Conservation (phyloP, 306 rosid species). For the Glycine soja region DNA sequence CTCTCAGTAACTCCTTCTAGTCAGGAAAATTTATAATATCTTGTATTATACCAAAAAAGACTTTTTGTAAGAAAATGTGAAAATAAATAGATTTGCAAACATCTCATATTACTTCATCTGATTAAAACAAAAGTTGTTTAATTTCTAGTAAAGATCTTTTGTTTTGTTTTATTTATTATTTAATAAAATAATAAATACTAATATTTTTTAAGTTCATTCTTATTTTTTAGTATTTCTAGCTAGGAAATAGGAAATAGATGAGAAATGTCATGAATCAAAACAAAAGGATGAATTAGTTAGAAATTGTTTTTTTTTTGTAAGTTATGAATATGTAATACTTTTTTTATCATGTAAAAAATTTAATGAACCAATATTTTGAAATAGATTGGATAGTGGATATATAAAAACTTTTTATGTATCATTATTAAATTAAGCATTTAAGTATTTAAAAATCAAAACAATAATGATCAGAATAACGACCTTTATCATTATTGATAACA, state of each 20-base stretch:
- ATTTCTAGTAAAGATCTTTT: background rate
- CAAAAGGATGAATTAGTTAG: background rate
- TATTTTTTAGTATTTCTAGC: background rate
- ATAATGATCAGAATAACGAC: background rate
- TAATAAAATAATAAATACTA: background rate
- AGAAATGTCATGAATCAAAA: background rate
- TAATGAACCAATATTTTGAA: background rate
- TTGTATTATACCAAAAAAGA: background rate
- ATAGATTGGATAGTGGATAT: background rate
- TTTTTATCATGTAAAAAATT: no score
- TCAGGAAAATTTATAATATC: background rate
- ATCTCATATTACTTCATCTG: background rate
- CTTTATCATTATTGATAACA: background rate
- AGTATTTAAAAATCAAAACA: background rate
- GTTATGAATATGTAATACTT: no score
- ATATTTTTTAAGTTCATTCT: background rate
- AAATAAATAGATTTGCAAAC: background rate
- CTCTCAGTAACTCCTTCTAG: background rate
- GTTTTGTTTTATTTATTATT: background rate
- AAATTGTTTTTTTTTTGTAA: background rate
- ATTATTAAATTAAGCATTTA: background rate
- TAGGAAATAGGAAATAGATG: background rate
- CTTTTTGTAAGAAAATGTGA: background rate
- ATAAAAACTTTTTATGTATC: background rate
- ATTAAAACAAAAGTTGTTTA: background rate